Evolutionary conservation across 805 yeast species (phyloP).

Genomic region (Zygoascus biomembranicola): DNA sequence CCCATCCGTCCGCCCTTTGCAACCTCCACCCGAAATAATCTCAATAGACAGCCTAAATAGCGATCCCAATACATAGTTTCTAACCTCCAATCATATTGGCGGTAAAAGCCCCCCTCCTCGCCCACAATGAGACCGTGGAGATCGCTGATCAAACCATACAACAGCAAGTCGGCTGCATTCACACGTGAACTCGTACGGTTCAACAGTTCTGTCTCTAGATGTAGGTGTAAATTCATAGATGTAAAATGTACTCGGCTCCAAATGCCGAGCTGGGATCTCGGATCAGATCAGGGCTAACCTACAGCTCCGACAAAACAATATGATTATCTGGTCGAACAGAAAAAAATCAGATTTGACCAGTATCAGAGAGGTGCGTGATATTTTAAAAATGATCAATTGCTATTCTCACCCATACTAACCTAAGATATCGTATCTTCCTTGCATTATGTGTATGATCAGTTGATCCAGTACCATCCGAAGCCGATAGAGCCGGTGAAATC

Average conservation of each 20-base stretch:
- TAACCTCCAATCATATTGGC: no score
- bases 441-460: slow-evolving; percentile 47
- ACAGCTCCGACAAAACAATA: slow-evolving; percentile 27
- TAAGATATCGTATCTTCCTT: slow-evolving; percentile 50
- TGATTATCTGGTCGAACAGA: slow-evolving; percentile 26
- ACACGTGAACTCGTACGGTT: neutral
- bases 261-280: neutral
- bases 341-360: slow-evolving; percentile 50
- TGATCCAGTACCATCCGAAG: slow-evolving; percentile 56
- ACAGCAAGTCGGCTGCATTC: no score
- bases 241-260: neutral
- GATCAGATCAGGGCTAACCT: neutral
- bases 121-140: no score
- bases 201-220: neutral
- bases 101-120: no score
- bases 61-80: no score
- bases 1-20: no score
- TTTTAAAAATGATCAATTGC: no score
- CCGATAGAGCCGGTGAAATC: slow-evolving; percentile 40
- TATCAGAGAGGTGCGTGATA: slow-evolving; percentile 49
- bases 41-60: no score
- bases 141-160: no score
- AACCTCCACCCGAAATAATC: no score
- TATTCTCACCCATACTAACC: neutral
- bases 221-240: neutral